Base-by-base conservation (phyloP, 1,284 basidiomycete genomes). In the Rhodotorula sp. region DNA sequence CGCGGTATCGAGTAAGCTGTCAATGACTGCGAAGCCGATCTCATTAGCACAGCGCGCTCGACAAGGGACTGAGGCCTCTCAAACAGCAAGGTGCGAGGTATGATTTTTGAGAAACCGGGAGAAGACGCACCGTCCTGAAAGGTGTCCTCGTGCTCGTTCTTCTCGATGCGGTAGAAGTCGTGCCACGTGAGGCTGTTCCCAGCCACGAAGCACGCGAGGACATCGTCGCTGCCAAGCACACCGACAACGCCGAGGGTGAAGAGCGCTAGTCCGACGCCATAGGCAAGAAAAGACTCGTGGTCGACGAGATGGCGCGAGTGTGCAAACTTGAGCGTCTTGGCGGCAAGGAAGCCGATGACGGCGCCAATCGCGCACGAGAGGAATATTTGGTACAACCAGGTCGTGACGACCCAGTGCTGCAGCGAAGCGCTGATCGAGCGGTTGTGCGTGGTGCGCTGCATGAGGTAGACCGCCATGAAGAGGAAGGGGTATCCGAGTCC, bases 131-230 rank as follows among this genome's bases (percentile, higher is more conserved):
- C 70, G 64, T 86, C 85, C 74, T 87, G 85, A 73, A 86, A 85
- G 8, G 83, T 81, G 63, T 83, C 82, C 56, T 85, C 84, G 32
- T 54, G 53, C 71, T 86, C 84, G 8, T 83, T 84, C 46, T 61
- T 61, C 63, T 85, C 80, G 39, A 83, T 77, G 3, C 85, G 80
- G 79, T 84, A 85, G 73, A 79, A 81, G 70, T 83, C 83, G 51
- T 81, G 77, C 82, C 81, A 82, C 6, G 82, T 83, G 41, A 77
- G 66, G 8, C 66, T 60, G 63, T 65, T 67, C 13, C 69, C 67
- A 9, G 66, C 82, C 48, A 83, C 76, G 68, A 83, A 83, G 74
- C 81, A 82, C 1, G 80, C 80, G 15, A 83, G 74, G 32, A 83
- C 80, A 66, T 83, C 83, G 69, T 83, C 83, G 9, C 79, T 80